Conservation (phyloP, 495 filamentous ascomycete species). For the Friedmanniomyces simplex region DNA sequence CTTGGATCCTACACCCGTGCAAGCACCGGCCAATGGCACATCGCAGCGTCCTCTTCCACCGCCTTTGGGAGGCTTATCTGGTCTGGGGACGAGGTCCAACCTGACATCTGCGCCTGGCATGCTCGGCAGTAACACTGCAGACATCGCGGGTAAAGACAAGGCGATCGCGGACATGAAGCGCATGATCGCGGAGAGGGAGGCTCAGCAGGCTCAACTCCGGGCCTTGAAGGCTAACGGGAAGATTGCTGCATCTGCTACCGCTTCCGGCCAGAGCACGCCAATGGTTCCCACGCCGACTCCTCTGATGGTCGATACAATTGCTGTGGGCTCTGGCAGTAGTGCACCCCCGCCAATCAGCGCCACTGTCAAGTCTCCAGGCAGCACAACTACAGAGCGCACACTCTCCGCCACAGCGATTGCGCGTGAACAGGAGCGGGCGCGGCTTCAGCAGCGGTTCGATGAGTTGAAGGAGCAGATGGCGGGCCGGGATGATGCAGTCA, state of each 20-base stretch:
- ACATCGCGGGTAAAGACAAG: background rate
- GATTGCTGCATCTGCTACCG: background rate
- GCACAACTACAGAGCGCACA: background rate
- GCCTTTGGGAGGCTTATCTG: background rate
- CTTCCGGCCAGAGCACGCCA: background rate
- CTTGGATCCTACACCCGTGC: constrained; percentile 30
- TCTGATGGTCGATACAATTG: background rate
- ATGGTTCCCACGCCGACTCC: background rate
- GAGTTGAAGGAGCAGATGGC: background rate
- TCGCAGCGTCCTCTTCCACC: background rate
- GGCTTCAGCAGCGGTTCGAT: background rate
- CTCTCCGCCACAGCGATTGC: background rate
- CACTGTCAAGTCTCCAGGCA: background rate
- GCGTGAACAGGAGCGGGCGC: background rate
- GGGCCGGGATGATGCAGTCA: background rate
- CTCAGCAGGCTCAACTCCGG: background rate
- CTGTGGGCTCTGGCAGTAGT: background rate
- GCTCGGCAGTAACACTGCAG: background rate
- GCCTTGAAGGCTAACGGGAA: constrained; percentile 13
- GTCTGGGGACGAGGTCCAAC: background rate
- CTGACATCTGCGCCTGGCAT: background rate
- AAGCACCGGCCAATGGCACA: background rate
- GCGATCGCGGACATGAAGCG: constrained; percentile 10
- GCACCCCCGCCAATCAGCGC: background rate
- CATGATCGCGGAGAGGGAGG: constrained; percentile 13